Base-by-base conservation (phyloP, 2,329 filamentous ascomycete genomes). In the Monosporascus sp. region DNA sequence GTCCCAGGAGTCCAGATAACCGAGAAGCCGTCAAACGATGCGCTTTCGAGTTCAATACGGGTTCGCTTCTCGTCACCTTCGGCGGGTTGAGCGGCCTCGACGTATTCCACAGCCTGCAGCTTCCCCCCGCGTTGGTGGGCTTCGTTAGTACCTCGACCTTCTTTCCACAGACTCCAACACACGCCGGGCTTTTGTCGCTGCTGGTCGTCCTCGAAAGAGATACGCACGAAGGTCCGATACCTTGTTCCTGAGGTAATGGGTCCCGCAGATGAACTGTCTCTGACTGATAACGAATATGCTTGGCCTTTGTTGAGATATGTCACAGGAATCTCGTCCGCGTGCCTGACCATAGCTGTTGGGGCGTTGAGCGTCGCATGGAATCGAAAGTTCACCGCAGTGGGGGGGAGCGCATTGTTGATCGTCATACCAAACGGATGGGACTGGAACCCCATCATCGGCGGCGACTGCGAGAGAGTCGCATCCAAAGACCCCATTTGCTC, bases 271-370 rank as follows among this genome's bases (percentile, higher is more conserved):
- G 78, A 76, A 0, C 88, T 94, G 66, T 99, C 94, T 47, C 88
- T 77, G 27, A 99, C 81, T 2, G 89, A 88, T 18, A 99, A 76
- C 0, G 89, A 89, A 68, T 99, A 99, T 17, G 91, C 90, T 68
- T 97, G 93, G 24, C 93, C 92, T 71, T 97, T 97, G 74, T 99
- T 99, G 18, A 99, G 81, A 67, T 99, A 99, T 0, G 93, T 97
- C n/a, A 97, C 84, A 0, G 94, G 94, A 24, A 97, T 95, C 68
- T 97, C 93, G 55, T 95, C 88, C 1, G 84, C 73, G 56, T 91
- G 85, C 69, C 89, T 95, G 65, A 95, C 87, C 94, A 97, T 99
- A 7, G 94, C 94, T 0, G 94, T 99, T 3, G 93, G 91, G 1
- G 94, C 93, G 68, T 96, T 95, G 46, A 99, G 73, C 0, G 90